Base-by-base conservation (phyloP, 495 filamentous ascomycete species). In the Tetracladium marchalianum region DNA sequence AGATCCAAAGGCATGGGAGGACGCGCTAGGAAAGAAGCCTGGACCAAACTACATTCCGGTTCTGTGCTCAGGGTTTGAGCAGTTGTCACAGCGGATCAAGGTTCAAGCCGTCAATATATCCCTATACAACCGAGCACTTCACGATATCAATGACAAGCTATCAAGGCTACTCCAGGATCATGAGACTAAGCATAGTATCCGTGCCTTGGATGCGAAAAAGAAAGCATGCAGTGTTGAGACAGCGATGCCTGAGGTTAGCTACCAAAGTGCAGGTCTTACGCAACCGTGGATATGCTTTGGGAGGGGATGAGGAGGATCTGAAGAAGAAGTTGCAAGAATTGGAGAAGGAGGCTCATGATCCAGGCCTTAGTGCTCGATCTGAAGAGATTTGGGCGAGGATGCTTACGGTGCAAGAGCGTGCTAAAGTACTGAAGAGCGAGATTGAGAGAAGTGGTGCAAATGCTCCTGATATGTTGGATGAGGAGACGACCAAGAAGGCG, bases 331-430 rank as follows among this genome's bases (percentile, higher is more conserved):
- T 99, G 31, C 57, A 78, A 38, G 65, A 70, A 39, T 71, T 99
- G 51, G 87, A 95, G 58, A 78, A 76, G 52, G 66, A 64, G 13
- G 76, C 90, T 12, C 82, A 83, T 44, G 93, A 99, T 65, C 90
- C 93, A 1, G 81, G 80, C 13, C 69, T 95, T 38, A 81, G 73
- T 41, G 90, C 88, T 4, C 69, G 89, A 45, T 80, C 80, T 43
- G 92, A 99, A 64, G 92, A 99, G 68, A 84, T 99, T 41, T 99
- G 92, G 92, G 93, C 92, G 32, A 72, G 93, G 31, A 83, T 99
- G 75, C 77, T 94, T 44, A 81, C 81, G 19, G 77, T 96, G 32
- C 71, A 86, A 53, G 87, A 90, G 50, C 77, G 87, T 52, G 84
- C 85, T 31, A 79, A 81, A 57, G 75, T 77, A 38, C 66, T 99